Percentiles rank a stretch among this genome's conserved stretches.
phyloP scores from a whole-genome alignment of 2,329 filamentous ascomycete genomes.

The Cladosporium austrohemisphaericum region DNA sequence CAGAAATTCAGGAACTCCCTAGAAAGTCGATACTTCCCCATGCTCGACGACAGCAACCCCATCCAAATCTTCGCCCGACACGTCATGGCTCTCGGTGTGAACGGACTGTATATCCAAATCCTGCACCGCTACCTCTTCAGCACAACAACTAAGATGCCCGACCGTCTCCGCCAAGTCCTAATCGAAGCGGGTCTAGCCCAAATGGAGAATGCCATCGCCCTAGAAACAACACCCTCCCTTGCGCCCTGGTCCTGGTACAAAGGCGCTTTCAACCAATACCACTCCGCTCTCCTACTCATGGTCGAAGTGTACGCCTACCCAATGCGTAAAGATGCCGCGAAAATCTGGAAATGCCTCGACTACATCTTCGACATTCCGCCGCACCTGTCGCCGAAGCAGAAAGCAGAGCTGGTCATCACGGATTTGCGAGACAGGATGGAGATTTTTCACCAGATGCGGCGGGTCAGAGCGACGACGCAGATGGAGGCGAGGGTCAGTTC shows the following conservation, averaged over 20 bases:
- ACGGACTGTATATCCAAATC: constrained; percentile 62
- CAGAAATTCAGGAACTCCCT: constrained; percentile 64
- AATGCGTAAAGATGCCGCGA: constrained; percentile 54
- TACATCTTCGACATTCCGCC: constrained; percentile 65
- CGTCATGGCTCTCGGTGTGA: constrained; percentile 61
- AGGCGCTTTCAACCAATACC: constrained; percentile 69
- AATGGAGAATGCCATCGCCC: constrained; percentile 52
- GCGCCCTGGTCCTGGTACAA: constrained; percentile 65
- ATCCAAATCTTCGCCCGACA: constrained; percentile 61
- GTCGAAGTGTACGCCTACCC: constrained; percentile 63
- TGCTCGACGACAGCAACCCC: constrained; percentile 58
- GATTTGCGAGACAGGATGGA: constrained; percentile 61
- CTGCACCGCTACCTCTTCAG: constrained; percentile 63
- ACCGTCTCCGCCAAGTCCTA: constrained; percentile 60
- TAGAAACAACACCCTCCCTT: constrained; percentile 53
- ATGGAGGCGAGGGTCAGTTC: constrained; percentile 28
- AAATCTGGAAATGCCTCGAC: constrained; percentile 69
- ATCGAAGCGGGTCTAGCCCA: constrained; percentile 57
- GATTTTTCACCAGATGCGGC: constrained; percentile 57
- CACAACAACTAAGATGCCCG: constrained; percentile 51
- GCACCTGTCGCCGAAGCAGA: constrained; percentile 51
- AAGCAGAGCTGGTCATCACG: constrained; percentile 57
- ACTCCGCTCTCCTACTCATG: constrained; percentile 64
- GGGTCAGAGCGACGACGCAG: constrained; percentile 36
- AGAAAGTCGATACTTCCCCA: constrained; percentile 61